These are phyloP conservation scores for Phialophora expanda DNA, from an alignment of 2,329 filamentous ascomycete genomes.

Conservation along the genomic window DNA sequence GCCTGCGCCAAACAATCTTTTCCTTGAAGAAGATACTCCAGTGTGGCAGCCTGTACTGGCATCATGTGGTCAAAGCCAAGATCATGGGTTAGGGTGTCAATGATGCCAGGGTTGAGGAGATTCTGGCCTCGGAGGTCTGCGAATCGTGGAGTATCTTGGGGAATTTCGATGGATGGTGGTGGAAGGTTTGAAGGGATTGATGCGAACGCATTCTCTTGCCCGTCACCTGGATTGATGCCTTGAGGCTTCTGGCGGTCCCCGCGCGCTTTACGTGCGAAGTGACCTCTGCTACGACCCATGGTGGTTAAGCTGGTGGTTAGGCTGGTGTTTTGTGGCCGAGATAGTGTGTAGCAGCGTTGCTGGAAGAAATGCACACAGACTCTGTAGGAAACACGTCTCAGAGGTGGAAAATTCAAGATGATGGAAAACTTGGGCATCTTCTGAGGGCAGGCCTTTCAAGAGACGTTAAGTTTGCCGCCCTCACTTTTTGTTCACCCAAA, in stretches of 20 bases:
- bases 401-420: neutral
- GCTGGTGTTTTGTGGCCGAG: neutral
- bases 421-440: neutral
- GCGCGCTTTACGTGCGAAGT: neutral
- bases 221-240: neutral
- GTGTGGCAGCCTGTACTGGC: slow-evolving; percentile 28
- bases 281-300: neutral
- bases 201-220: neutral
- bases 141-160: slow-evolving; percentile 28
- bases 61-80: slow-evolving; percentile 27
- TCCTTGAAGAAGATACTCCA: slow-evolving; percentile 24
- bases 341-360: neutral
- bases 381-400: neutral
- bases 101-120: slow-evolving; percentile 22
- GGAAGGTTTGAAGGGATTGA: slow-evolving; percentile 4
- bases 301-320: neutral
- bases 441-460: neutral
- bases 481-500: neutral
- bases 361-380: neutral
- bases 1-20: slow-evolving; percentile 79
- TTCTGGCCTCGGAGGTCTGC: slow-evolving; percentile 24
- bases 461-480: neutral
- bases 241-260: neutral
- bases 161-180: slow-evolving; percentile 22
- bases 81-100: slow-evolving; percentile 30